Conservation (phyloP, 2,329 filamentous ascomycete genomes). For the Calonectria hongkongensis region DNA sequence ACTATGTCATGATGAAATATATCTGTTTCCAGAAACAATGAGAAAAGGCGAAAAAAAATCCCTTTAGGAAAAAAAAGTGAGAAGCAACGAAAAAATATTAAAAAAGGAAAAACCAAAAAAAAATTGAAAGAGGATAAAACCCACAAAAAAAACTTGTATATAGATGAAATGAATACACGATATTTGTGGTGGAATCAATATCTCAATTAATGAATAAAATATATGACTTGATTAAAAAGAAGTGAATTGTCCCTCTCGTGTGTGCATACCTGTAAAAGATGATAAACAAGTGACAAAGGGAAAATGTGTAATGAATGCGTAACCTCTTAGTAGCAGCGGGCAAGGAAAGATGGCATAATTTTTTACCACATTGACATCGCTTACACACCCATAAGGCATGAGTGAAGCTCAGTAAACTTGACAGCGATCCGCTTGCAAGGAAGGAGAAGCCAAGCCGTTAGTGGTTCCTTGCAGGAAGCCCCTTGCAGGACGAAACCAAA, state of each 20-base stretch:
- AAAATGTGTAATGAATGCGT: too few relatives aligned
- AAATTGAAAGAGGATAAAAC: conserved; percentile 6
- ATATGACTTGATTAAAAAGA: not conserved
- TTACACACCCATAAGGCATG: not conserved
- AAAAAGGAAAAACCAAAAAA: not conserved
- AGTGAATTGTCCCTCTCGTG: too few relatives aligned
- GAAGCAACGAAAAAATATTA: conserved; percentile 39
- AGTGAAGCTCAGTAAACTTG: not conserved
- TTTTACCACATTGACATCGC: not conserved
- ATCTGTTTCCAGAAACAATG: not conserved
- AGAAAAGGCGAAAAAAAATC: not conserved
- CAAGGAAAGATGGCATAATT: too few relatives aligned
- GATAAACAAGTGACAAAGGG: too few relatives aligned
- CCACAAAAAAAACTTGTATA: conserved; percentile 13
- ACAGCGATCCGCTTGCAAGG: too few relatives aligned
- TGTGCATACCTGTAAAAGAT: too few relatives aligned
- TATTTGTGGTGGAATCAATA: conserved; percentile 25
- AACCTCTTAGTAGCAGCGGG: not conserved
- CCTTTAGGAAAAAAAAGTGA: not conserved
- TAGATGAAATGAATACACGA: conserved; percentile 33
- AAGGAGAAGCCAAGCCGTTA: not conserved
- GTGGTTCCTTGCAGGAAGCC: not conserved
- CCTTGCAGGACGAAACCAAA: not conserved
- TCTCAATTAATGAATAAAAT: not conserved
- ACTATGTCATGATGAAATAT: not conserved